A percentile compares a stretch with the other conserved stretches of the same genome.
Conservation (phyloP, 805 yeast genomes). For the Suhomyces sp. region DNA sequence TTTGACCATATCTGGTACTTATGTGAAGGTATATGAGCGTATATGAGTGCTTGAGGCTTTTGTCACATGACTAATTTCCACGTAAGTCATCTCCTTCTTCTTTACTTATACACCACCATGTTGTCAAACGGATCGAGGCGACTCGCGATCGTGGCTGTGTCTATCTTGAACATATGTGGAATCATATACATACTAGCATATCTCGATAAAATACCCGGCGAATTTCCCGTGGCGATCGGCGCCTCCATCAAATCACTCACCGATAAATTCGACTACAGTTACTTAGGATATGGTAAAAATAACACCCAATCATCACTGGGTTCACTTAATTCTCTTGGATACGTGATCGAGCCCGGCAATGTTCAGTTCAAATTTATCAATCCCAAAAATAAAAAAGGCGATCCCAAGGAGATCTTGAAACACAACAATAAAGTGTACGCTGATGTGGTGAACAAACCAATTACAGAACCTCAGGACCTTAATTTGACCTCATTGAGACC, state of each 20-base stretch:
- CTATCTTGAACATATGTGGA: conserved; percentile 9
- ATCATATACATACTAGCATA: conserved; percentile 9
- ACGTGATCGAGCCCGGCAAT: conserved; percentile 19
- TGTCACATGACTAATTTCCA: neutral
- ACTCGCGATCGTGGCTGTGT: neutral
- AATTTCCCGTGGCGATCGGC: neutral
- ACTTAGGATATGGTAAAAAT: neutral
- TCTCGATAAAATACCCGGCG: conserved; percentile 7
- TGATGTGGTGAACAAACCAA: conserved; percentile 31
- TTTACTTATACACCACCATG: neutral
- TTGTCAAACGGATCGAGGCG: neutral
- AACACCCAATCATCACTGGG: neutral
- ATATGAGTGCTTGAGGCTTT: neutral
- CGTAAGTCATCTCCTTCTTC: neutral
- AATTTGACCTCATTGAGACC: conserved; percentile 30
- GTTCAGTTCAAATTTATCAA: conserved; percentile 36
- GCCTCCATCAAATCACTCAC: conserved; percentile 8
- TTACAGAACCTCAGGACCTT: conserved; percentile 49
- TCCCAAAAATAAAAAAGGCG: conserved; percentile 23
- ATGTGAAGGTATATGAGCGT: neutral
- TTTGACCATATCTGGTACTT: neutral
- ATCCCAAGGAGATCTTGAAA: conserved; percentile 31
- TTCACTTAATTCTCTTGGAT: conserved; percentile 2
- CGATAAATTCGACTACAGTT: conserved; percentile 12
- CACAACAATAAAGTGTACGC: conserved; percentile 39